Percentiles rank a stretch among this genome's conserved stretches.
These are phyloP conservation scores for Chenopodium berlandieri DNA, from an alignment of 148 eudicot species.

Conservation along the genomic window DNA sequence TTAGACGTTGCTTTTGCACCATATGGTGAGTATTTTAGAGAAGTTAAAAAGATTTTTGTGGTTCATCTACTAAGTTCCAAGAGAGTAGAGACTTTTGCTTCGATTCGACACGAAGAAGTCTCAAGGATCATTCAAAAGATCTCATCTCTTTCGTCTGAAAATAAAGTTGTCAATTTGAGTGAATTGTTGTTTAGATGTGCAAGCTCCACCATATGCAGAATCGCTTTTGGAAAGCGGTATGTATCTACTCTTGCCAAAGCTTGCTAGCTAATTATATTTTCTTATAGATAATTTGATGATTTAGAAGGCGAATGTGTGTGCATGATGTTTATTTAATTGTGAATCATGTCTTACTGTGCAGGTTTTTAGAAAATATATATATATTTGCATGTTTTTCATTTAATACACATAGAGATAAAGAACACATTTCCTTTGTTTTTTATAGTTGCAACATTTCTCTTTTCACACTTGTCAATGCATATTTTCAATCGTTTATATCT, in stretches of 20 bases:
- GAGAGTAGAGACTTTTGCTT: slow-evolving; percentile 17
- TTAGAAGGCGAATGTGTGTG: too few relatives aligned
- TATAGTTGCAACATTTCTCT: too few relatives aligned
- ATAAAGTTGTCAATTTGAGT: slow-evolving; percentile 19
- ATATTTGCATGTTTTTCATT: too few relatives aligned
- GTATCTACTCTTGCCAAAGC: neutral
- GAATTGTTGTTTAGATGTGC: slow-evolving; percentile 17
- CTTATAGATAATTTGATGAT: too few relatives aligned
- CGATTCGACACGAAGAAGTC: slow-evolving; percentile 24
- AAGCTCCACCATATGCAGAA: slow-evolving; percentile 13
- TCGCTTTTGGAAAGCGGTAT: slow-evolving; percentile 36
- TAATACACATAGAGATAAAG: too few relatives aligned
- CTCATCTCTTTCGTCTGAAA: slow-evolving; percentile 7
- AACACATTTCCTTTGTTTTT: too few relatives aligned
- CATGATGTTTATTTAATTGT: too few relatives aligned
- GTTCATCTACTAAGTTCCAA: slow-evolving; percentile 27
- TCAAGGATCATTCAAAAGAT: slow-evolving; percentile 20
- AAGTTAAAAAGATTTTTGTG: slow-evolving; percentile 17
- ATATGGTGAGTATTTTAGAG: slow-evolving; percentile 14
- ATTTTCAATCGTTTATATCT: too few relatives aligned
- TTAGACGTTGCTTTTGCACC: slow-evolving; percentile 17
- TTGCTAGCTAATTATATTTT: too few relatives aligned
- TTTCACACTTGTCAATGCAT: too few relatives aligned
- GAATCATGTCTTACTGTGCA: too few relatives aligned
- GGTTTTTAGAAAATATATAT: too few relatives aligned